Evolutionary conservation across 192 early-diverging fungal genomes (phyloP).

Genomic region (Jimgerdemannia flammicorona): DNA sequence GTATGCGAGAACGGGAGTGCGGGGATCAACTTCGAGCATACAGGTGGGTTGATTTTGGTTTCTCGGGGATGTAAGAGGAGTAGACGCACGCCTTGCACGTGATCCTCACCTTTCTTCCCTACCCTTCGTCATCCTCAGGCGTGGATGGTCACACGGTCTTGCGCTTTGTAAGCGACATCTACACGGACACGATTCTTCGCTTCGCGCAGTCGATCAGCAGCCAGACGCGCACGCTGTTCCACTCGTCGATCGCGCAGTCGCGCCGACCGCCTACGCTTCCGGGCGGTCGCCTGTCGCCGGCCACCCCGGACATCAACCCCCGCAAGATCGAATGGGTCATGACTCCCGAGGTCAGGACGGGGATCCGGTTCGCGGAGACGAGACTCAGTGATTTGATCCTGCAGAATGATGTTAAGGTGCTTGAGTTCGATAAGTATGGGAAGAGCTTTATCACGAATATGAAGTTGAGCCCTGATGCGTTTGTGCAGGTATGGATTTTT

Average conservation of each 20-base stretch:
- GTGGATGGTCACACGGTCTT: slow-evolving; percentile 51
- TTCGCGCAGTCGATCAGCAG: slow-evolving; percentile 46
- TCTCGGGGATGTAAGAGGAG: no score
- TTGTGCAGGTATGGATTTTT: slow-evolving; percentile 35
- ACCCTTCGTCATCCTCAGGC: slow-evolving; percentile 10
- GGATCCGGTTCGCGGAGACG: slow-evolving; percentile 45
- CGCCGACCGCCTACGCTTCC: neutral
- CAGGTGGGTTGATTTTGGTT: slow-evolving; percentile 24
- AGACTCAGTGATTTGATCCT: slow-evolving; percentile 42
- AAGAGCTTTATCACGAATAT: slow-evolving; percentile 59
- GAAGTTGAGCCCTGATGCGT: slow-evolving; percentile 58
- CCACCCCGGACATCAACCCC: slow-evolving; percentile 28
- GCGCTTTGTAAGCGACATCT: slow-evolving; percentile 48
- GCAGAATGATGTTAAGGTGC: slow-evolving; percentile 59
- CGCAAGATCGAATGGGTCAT: slow-evolving; percentile 45
- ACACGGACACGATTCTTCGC: slow-evolving; percentile 44
- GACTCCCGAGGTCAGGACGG: slow-evolving; percentile 30
- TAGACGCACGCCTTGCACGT: no score
- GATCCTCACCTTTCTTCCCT: no score
- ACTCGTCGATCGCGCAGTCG: slow-evolving; percentile 10
- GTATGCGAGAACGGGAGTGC: slow-evolving; percentile 74
- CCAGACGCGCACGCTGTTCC: slow-evolving; percentile 38
- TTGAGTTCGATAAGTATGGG: slow-evolving; percentile 63
- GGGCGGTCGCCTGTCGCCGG: neutral
- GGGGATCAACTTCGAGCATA: slow-evolving; percentile 92